These are phyloP conservation scores for Penicillium lagena DNA, from an alignment of 495 filamentous ascomycete genomes.

Conservation along the genomic window DNA sequence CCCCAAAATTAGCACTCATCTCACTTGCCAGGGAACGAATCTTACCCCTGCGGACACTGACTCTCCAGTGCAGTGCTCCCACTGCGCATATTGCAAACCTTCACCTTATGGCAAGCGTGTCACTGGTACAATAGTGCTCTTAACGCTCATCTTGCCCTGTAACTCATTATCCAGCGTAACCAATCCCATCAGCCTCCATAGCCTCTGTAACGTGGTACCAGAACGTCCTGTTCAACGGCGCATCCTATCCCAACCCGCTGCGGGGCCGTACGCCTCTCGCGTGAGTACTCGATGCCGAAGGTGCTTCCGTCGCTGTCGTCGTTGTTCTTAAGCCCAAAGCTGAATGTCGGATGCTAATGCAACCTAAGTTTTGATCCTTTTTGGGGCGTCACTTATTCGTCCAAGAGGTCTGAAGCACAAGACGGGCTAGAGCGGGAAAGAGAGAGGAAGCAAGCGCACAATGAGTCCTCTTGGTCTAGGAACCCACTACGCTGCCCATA, in stretches of 20 bases:
- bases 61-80: constrained; percentile 46
- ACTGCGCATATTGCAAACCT: constrained; percentile 56
- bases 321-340: no score
- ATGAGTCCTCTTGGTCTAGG: no score
- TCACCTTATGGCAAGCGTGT: constrained; percentile 41
- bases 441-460: no score
- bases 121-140: constrained; percentile 45
- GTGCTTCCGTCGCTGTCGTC: no score
- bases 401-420: no score
- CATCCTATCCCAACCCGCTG: constrained; percentile 37
- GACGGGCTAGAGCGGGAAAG: no score
- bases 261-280: constrained; percentile 42
- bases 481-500: no score
- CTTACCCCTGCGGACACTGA: constrained; percentile 45
- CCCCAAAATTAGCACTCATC: background rate
- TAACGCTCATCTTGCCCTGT: constrained; percentile 46
- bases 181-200: constrained; percentile 47
- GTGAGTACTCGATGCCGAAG: constrained; percentile 52
- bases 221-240: constrained; percentile 51
- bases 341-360: no score
- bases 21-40: constrained; percentile 1
- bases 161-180: constrained; percentile 45
- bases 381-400: no score
- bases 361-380: no score
- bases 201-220: constrained; percentile 54